phyloP scores from a whole-genome alignment of 805 yeast species.

The Nakazawaea wyomingensis region DNA sequence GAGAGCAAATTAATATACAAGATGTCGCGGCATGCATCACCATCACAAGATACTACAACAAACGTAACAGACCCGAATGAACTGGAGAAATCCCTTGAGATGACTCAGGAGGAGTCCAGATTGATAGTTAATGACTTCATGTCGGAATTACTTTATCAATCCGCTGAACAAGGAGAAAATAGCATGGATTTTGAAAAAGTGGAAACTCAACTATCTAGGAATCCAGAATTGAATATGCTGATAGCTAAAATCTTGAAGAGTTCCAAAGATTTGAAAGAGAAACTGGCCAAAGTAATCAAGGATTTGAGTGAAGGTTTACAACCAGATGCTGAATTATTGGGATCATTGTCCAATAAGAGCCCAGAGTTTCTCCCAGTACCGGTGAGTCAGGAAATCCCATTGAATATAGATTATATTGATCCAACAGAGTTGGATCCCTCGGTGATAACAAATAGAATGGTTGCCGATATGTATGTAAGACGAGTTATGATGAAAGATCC shows the following conservation, averaged over 20 bases:
- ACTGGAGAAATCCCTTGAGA: too few species aligned
- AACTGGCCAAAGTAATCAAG: not conserved
- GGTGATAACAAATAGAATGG: not conserved
- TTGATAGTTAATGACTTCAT: not conserved
- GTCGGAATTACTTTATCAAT: not conserved
- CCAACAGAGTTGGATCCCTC: slow-evolving; percentile 2
- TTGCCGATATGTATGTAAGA: slow-evolving; percentile 2
- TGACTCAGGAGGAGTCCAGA: not conserved
- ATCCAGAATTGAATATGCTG: not conserved
- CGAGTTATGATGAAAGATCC: slow-evolving; percentile 1
- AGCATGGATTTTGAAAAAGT: not conserved
- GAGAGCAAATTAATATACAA: too few species aligned
- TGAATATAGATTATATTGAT: not conserved
- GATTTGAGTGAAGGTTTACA: not conserved
- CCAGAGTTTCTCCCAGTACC: not conserved
- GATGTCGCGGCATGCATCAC: too few species aligned
- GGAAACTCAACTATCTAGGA: not conserved
- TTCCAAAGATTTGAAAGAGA: not conserved
- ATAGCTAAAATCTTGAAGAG: not conserved
- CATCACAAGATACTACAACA: too few species aligned
- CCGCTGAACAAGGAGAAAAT: not conserved
- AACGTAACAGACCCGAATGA: too few species aligned
- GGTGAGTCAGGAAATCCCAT: slow-evolving; percentile 4
- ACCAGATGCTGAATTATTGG: not conserved
- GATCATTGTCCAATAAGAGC: not conserved